Base-by-base conservation (phyloP, 2,329 filamentous ascomycete species). In the Leptodontidium sp. region DNA sequence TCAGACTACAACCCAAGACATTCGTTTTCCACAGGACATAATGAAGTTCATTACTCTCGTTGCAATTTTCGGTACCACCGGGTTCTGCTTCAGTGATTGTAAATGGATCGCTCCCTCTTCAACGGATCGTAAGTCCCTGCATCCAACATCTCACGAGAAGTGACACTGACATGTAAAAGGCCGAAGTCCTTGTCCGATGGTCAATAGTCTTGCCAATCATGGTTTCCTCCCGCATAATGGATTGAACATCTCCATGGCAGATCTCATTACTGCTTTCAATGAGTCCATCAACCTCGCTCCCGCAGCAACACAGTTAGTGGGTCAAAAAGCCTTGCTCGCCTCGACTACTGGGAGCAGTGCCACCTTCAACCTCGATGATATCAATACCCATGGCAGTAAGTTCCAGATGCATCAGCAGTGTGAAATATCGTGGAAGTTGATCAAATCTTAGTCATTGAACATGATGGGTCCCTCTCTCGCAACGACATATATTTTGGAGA, bases 161-260 rank as follows among this genome's bases (percentile, higher is more conserved):
- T 5, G 14, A 59, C 17, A 14, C 55, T 43, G 45, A 47, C 45
- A n/a, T 61, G 21, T 6, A 26, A 61, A 29, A 71, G 69, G 59
- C 12, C 70, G 70, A 40, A 55, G 62, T 61, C 75, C 81, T 38
- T 83, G 81, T 55, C 81, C 81, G 1, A 80, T 80, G 68, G 71
- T 83, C 61, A 83, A 82, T 65, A 76, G 80, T 1, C 78, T 82
- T 15, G 80, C 81, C 11, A 83, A 82, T 66, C 78, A 83, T 45
- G 79, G 78, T 7, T 81, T 79, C 61, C 78, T 83, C 26, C 78
- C 80, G 0, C 81, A 78, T 45, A 70, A 81, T 50, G 81, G 80
- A 14, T 72, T 69, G 26, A 76, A 78, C 53, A 75, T 81, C 65
- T 78, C 74, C 2, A 71, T 71, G 38, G 69, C 68, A 69, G 66